Base-by-base conservation (phyloP, 192 early-diverging fungal species). In the Glomus cerebriforme region DNA sequence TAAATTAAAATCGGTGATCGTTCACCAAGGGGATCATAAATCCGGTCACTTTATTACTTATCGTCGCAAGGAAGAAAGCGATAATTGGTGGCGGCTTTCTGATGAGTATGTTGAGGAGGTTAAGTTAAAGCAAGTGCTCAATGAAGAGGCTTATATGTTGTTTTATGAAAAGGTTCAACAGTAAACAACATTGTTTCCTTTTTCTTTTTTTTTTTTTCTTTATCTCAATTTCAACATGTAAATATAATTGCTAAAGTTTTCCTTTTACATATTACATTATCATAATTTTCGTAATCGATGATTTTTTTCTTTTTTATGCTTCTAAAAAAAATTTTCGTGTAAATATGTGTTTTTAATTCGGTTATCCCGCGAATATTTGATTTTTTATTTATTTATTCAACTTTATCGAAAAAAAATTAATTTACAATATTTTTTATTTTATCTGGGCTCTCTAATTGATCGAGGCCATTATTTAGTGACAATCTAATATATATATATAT, bases 41-140 rank as follows among this genome's bases (percentile, higher is more conserved):
- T 92, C 89, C 3, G 97, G 97, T 8, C 97, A 99, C 75, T 99
- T 95, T 88, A 88, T 94, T 34, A 92, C 95, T 0, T 97, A 96
- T 81, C 88, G 97, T 27, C 82, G 91, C 3, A 88, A 92, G n/a
- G 71, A 77, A 15, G 79, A 59, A 10, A 66, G 39, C 15, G 81
- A 62, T n/a, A 84, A 86, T 63, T 95, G 91, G 87, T 95, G 93
- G 84, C 83, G 88, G 69, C 86, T 92, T 32, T 92, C 90, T 10
- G 93, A 95, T 71, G 92, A 93, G 72, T 83, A 90, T 65, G 90
- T 95, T 15, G 86, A 90, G 67, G 88, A 90, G 65, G 93, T 92
- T 3, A 82, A 89, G 32, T 82, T 92, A 54, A 78, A 88, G 4
- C 81, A 85, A 64, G 93, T 95, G 19, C 85, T 92, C 45, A 81